Conservation (phyloP, 1,284 basidiomycete species). For the Xanthoconium separans region DNA sequence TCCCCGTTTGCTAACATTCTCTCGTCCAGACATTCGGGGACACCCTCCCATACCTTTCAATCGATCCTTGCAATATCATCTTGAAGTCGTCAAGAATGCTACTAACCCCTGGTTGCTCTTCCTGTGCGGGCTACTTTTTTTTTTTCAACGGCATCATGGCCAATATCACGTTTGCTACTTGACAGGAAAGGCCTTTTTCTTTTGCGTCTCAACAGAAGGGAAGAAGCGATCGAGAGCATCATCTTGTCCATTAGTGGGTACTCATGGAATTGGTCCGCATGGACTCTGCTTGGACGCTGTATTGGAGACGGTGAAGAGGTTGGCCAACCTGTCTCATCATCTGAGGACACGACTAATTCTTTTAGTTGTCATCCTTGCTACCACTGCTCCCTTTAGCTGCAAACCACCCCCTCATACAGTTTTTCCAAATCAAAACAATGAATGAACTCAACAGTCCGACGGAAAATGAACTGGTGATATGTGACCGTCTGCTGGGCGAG, state of each 20-base stretch:
- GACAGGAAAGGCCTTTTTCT: conserved; percentile 78
- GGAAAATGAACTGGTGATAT: conserved; percentile 76
- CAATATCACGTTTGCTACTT: background rate
- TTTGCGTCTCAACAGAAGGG: conserved; percentile 72
- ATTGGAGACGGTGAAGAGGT: conserved; percentile 92
- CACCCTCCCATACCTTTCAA: conserved; percentile 74
- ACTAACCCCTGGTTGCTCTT: conserved; percentile 87
- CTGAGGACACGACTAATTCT: conserved; percentile 15
- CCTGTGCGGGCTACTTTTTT: conserved; percentile 47
- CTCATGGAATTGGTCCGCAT: conserved; percentile 97
- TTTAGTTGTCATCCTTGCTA: conserved; percentile 62
- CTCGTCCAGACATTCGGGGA: conserved; percentile 62
- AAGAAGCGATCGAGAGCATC: conserved; percentile 84
- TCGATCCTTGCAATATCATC: conserved; percentile 55
- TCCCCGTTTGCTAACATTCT: background rate
- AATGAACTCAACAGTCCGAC: conserved; percentile 88
- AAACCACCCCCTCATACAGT: conserved; percentile 72
- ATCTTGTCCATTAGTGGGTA: conserved; percentile 78
- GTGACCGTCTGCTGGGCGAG: conserved; percentile 70
- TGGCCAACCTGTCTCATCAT: conserved; percentile 4
- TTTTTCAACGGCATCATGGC: conserved; percentile 1
- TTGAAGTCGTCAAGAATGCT: conserved; percentile 54
- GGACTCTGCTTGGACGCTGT: conserved; percentile 80
- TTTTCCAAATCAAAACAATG: conserved; percentile 90
- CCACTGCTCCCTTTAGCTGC: conserved; percentile 63